Base-by-base conservation (phyloP, 2,329 filamentous ascomycete genomes). In the Aspergillus piperis region DNA sequence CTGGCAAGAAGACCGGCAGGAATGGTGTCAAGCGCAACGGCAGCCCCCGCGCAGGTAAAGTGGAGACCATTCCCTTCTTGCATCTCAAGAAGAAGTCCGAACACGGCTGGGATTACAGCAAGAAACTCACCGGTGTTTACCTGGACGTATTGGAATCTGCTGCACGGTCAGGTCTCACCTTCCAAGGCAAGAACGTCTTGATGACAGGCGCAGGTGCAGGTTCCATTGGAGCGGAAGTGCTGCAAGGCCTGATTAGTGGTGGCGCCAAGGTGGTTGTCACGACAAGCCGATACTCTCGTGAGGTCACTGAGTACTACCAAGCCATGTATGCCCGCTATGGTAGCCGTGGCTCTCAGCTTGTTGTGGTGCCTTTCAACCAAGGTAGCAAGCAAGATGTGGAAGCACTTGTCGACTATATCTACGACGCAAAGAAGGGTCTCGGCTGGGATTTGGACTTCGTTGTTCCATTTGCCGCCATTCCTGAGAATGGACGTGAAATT, bases 231-330 rank as follows among this genome's bases (percentile, higher is more conserved):
- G 95, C 95, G 38, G 95, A 98, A 71, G 95, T 99, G 56, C 85
- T 99, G 13, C 93, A 97, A 78, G 95, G 95, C 60, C 84, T 99
- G 64, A 92, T 99, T 77, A 96, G 92, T 73, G 95, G 96, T 80
- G 95, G 95, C 74, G 95, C 95, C 67, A 96, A 95, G 82, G 96
- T 99, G 42, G 83, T 98, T 55, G 96, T 99, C 61, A 99, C 95
- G 13, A 99, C 95, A 17, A 96, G 91, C 73, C 89, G 95, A 68
- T 99, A 95, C 83, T 99, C 95, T 15, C 91, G 92, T 49, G 90
- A 97, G 77, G 95, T 99, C 59, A 99, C 95, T 5, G 95, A 99
- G 81, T 99, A 98, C 82, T 99, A 99, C 81, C 95, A 99, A 80
- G 88, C 92, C 59, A 98, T 99, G 90, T 99, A 99, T 78, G 90